Percentiles rank a stretch among this genome's conserved stretches.
Conservation (phyloP, 2,329 filamentous ascomycete species). For the Ophiosphaerella herpotricha region DNA sequence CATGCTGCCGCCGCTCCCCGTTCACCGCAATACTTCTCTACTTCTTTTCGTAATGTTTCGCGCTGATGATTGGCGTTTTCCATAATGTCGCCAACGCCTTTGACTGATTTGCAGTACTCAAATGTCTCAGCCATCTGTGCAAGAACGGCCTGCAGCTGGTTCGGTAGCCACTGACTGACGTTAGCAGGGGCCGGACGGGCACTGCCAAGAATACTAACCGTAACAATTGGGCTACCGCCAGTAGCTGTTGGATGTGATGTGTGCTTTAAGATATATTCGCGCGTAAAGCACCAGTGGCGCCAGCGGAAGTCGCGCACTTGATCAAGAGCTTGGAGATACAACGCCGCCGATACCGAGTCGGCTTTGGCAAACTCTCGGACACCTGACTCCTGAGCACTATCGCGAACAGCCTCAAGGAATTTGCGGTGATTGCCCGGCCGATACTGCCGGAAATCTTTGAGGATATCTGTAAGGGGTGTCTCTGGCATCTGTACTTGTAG, state of each 20-base stretch:
- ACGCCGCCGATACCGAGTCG: constrained; percentile 60
- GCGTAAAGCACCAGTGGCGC: constrained; percentile 84
- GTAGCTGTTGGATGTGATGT: constrained; percentile 78
- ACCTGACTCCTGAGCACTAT: constrained; percentile 55
- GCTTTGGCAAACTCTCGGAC: constrained; percentile 66
- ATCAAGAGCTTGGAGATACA: constrained; percentile 62
- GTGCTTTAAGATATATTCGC: constrained; percentile 82
- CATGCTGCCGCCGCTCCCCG: constrained; percentile 49
- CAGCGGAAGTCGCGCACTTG: constrained; percentile 82
- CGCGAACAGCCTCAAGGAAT: constrained; percentile 75
- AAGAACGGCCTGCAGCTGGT: constrained; percentile 77
- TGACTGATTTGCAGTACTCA: constrained; percentile 51
- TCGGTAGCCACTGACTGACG: constrained; percentile 68
- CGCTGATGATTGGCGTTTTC: constrained; percentile 67
- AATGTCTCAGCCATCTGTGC: constrained; percentile 68
- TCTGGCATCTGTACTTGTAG: constrained; percentile 84
- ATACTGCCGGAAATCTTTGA: constrained; percentile 87
- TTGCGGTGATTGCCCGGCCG: constrained; percentile 85
- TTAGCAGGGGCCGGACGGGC: constrained; percentile 4
- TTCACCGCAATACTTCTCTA: constrained; percentile 73
- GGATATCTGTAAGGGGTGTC: constrained; percentile 85
- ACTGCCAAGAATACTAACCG: constrained; percentile 44
- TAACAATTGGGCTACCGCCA: constrained; percentile 80
- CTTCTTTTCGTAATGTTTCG: constrained; percentile 71
- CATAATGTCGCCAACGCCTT: constrained; percentile 66